Evolutionary conservation across 1,139 yeast species (phyloP).

Genomic region (Geotrichum fermentans): DNA sequence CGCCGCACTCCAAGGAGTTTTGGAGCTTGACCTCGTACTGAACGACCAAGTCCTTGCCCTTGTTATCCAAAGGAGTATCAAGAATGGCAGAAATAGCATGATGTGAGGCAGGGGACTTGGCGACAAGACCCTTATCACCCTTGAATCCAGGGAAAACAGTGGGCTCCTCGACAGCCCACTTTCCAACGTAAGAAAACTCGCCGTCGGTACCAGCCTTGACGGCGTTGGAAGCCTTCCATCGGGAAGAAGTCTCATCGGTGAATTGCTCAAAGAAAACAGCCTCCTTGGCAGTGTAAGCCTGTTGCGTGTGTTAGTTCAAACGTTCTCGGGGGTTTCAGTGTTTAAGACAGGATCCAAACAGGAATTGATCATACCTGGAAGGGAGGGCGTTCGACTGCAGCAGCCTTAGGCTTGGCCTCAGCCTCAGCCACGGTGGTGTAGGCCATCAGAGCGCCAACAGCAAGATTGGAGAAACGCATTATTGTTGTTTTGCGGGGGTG

Average conservation of each 20-base stretch:
- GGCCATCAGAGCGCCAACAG: slow-evolving; percentile 15
- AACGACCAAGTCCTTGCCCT: slow-evolving; percentile 61
- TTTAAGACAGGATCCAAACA: background rate
- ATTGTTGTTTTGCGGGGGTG: background rate
- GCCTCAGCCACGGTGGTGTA: slow-evolving; percentile 16
- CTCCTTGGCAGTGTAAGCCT: slow-evolving; percentile 21
- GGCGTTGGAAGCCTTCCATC: slow-evolving; percentile 65
- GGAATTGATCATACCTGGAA: slow-evolving; percentile 11
- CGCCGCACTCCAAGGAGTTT: slow-evolving; percentile 74
- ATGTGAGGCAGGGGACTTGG: slow-evolving; percentile 68
- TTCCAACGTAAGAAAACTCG: slow-evolving; percentile 57
- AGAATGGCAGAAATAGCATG: slow-evolving; percentile 70
- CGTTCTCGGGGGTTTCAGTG: background rate
- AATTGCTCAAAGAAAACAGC: slow-evolving; percentile 70
- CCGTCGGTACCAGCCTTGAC: slow-evolving; percentile 45
- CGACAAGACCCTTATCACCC: slow-evolving; percentile 68
- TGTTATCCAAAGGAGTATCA: slow-evolving; percentile 51
- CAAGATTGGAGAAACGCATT: slow-evolving; percentile 18
- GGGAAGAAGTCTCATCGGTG: slow-evolving; percentile 41
- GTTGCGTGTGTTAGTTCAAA: slow-evolving; percentile 7
- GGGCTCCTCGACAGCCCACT: slow-evolving; percentile 68
- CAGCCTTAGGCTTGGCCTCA: slow-evolving; percentile 3
- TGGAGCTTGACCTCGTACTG: slow-evolving; percentile 88
- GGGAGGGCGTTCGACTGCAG: slow-evolving; percentile 9
- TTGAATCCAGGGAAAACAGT: slow-evolving; percentile 51